A percentile compares a stretch with the other conserved stretches of the same genome.
phyloP scores from a whole-genome alignment of 306 rosid genomes.

The Vigna radiata region DNA sequence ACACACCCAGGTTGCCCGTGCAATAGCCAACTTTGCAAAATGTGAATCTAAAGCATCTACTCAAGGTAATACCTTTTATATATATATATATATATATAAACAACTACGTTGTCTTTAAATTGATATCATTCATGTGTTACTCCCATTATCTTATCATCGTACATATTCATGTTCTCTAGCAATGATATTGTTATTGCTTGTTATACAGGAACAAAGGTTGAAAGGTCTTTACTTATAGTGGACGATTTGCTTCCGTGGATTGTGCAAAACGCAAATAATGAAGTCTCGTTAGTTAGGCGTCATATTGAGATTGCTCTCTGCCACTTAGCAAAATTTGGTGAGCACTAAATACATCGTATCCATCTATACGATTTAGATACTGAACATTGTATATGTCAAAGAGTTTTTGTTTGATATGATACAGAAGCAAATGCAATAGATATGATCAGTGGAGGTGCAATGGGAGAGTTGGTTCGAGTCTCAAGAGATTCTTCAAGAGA shows the following conservation, averaged over 20 bases:
- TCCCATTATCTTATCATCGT: not conserved
- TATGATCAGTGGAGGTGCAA: slow-evolving; percentile 80
- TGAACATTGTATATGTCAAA: slow-evolving; percentile 18
- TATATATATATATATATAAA: too few relatives aligned
- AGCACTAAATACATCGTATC: not conserved
- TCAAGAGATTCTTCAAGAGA: slow-evolving; percentile 78
- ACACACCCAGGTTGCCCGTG: slow-evolving; percentile 90
- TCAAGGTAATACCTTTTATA: slow-evolving; percentile 59
- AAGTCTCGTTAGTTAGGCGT: slow-evolving; percentile 76
- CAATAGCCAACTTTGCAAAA: slow-evolving; percentile 86
- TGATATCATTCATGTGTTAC: slow-evolving; percentile 15
- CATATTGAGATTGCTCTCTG: slow-evolving; percentile 89
- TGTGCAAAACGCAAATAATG: slow-evolving; percentile 81
- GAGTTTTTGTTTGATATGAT: slow-evolving; percentile 25
- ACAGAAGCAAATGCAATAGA: slow-evolving; percentile 84
- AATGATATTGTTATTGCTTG: too few relatives aligned
- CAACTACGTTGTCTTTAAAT: not conserved
- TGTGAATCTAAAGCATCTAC: slow-evolving; percentile 85
- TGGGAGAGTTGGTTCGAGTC: slow-evolving; percentile 81
- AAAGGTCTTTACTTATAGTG: slow-evolving; percentile 76
- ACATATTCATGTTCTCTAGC: too few relatives aligned
- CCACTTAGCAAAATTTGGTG: slow-evolving; percentile 89
- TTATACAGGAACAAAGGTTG: slow-evolving; percentile 67
- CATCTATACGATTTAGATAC: not conserved
- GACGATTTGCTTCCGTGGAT: slow-evolving; percentile 93